Percentiles rank a stretch among this genome's conserved stretches.
These are phyloP conservation scores for Akebia trifoliata DNA, from an alignment of 164 flowering plant species.

Conservation along the genomic window DNA sequence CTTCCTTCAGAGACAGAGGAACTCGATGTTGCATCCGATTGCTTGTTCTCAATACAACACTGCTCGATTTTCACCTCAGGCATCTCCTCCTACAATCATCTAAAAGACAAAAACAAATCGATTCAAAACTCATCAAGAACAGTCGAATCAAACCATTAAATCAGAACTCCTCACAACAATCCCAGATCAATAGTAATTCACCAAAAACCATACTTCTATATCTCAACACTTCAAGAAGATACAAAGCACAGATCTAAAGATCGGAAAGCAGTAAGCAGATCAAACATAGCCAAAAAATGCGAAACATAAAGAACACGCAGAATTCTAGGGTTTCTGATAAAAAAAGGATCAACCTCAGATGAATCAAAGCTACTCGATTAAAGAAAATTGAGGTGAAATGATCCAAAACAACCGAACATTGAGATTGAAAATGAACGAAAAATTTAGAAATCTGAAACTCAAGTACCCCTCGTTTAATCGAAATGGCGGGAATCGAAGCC, in stretches of 20 bases:
- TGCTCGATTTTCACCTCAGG: slow-evolving; percentile 41
- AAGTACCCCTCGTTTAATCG: slow-evolving; percentile 22
- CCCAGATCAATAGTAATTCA: slow-evolving; percentile 6
- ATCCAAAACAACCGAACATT: slow-evolving; percentile 6
- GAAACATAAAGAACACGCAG: background rate
- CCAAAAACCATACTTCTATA: slow-evolving; percentile 5
- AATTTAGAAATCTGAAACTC: slow-evolving; percentile 3
- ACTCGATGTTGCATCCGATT: slow-evolving; percentile 62
- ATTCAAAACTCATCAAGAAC: background rate
- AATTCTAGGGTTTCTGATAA: slow-evolving; percentile 23
- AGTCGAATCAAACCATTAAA: background rate
- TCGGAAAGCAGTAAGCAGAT: slow-evolving; percentile 23
- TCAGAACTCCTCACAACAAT: slow-evolving; percentile 5
- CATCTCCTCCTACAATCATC: slow-evolving; percentile 34
- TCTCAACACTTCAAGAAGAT: slow-evolving; percentile 13
- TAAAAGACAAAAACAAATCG: slow-evolving; percentile 19
- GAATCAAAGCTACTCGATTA: background rate
- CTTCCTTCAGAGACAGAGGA: slow-evolving; percentile 74
- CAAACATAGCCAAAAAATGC: slow-evolving; percentile 10
- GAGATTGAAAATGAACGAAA: slow-evolving; percentile 4
- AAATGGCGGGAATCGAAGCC: slow-evolving; percentile 40
- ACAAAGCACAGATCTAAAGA: slow-evolving; percentile 36
- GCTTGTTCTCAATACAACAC: slow-evolving; percentile 70
- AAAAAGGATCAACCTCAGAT: slow-evolving; percentile 1
- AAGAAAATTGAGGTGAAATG: background rate